Base-by-base conservation (phyloP, 2,329 filamentous ascomycete genomes). In the Claviceps pazoutovae region DNA sequence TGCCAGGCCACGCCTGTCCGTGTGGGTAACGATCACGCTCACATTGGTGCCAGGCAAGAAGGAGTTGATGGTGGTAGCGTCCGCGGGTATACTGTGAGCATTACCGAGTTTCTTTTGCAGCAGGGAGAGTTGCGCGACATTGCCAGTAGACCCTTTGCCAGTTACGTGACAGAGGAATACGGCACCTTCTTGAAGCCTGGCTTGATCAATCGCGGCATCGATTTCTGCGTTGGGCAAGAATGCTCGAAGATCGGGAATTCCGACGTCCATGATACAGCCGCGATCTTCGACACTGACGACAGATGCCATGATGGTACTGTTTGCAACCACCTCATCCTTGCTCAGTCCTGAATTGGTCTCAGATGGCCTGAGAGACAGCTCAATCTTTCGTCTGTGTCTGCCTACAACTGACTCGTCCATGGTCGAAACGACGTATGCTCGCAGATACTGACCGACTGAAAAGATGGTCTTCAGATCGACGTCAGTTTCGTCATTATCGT, bases 261-360 rank as follows among this genome's bases (percentile, higher is more conserved):
- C 88, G 39, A 97, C 70, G 59, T 96, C 88, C 88, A 98, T 95
- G 52, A 97, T 80, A 53, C 93, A 78, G 55, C 93, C 93, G 62
- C 95, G 90, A 60, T 98, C 94, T 67, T 98, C 91, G n/a, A 94
- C 84, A 66, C 91, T 98, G 49, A 78, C 70, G 26, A 98, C 83
- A 0, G 89, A 84, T 2, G 89, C 91, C 76, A 97, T 94, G 19
- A 97, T 72, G 46, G 86, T 89, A 57, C 74, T 76, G 61, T 95
- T 84, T 42, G 77, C 69, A 9, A 93, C 81, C 9, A 96, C 68
- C 60, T 88, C 88, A 42, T 84, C 80, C 57, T 80, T 77, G 3
- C 78, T 73, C 21, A 98, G 72, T 1, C 86, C 84, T 2, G 78
- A 76, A 65, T 98, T 98, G 51, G 88, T 76, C 55, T 87, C 78